Conservation (phyloP, 768 basidiomycete species). For the Boletus edulis region DNA sequence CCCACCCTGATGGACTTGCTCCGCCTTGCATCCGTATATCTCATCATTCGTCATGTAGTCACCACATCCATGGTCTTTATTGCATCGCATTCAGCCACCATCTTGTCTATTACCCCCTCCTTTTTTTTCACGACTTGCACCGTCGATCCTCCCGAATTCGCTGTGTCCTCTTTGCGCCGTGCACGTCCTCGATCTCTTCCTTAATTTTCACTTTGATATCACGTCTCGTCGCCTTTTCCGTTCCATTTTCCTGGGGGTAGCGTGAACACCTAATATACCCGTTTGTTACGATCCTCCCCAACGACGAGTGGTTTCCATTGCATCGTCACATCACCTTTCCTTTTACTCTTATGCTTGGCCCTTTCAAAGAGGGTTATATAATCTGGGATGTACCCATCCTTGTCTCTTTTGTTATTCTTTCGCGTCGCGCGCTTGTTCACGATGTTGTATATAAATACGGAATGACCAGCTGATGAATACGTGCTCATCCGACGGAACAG, state of each 20-base stretch:
- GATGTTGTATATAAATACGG: slow-evolving; percentile 18
- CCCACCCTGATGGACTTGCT: neutral
- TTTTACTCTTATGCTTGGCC: neutral
- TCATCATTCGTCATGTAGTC: slow-evolving; percentile 26
- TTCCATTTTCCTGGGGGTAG: slow-evolving; percentile 11
- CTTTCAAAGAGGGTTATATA: neutral
- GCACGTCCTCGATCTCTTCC: slow-evolving; percentile 4
- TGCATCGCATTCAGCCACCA: slow-evolving; percentile 24
- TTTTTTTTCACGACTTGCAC: slow-evolving; percentile 2
- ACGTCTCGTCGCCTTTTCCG: neutral
- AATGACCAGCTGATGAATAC: slow-evolving; percentile 6
- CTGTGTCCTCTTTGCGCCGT: neutral
- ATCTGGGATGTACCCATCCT: neutral
- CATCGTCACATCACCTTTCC: slow-evolving; percentile 1
- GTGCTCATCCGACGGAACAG: neutral
- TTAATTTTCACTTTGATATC: neutral
- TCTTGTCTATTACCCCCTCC: slow-evolving; percentile 21
- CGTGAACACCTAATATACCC: slow-evolving; percentile 27
- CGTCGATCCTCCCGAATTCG: neutral
- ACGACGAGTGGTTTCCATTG: slow-evolving; percentile 8
- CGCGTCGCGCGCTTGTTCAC: slow-evolving; percentile 4
- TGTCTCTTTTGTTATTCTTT: neutral
- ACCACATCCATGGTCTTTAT: slow-evolving; percentile 15
- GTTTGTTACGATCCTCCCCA: slow-evolving; percentile 21
- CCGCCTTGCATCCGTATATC: slow-evolving; percentile 20